Conservation (phyloP, 139 green algal genomes). For the Chlamydomonas incerta region DNA sequence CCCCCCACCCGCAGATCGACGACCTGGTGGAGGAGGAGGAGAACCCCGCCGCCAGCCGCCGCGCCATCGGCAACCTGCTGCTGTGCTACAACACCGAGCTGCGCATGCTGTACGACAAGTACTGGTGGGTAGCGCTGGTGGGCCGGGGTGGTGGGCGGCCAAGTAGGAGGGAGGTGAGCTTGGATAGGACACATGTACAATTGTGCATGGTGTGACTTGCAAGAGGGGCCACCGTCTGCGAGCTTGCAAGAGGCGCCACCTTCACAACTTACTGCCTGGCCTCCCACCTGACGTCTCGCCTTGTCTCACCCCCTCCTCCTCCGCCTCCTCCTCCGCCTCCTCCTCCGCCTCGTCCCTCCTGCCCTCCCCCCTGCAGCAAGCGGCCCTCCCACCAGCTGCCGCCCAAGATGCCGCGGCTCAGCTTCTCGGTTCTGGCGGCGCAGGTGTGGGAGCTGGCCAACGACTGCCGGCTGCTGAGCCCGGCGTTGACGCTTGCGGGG, state of each 20-base stretch:
- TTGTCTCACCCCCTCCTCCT: too few species aligned
- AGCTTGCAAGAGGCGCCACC: too few species aligned
- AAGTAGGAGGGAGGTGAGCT: too few species aligned
- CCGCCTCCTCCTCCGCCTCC: neutral
- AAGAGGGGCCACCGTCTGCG: too few species aligned
- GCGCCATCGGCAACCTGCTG: conserved; percentile 62
- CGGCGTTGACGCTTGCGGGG: conserved; percentile 39
- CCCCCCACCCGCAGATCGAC: conserved; percentile 54
- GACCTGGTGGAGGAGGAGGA: conserved; percentile 67
- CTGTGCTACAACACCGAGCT: conserved; percentile 75
- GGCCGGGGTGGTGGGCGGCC: too few species aligned
- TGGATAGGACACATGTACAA: too few species aligned
- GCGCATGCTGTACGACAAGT: conserved; percentile 74
- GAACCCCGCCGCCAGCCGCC: conserved; percentile 29
- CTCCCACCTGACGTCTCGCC: too few species aligned
- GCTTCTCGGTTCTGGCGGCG: conserved; percentile 43
- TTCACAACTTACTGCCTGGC: too few species aligned
- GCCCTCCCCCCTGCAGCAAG: conserved; percentile 34
- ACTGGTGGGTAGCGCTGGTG: conserved; percentile 48
- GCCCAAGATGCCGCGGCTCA: neutral
- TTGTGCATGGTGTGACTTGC: too few species aligned
- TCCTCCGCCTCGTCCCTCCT: neutral
- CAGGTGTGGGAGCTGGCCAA: conserved; percentile 69
- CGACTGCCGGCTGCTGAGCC: conserved; percentile 56
- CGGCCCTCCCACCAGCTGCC: conserved; percentile 32